Conservation (phyloP, 257 asterid species). For the Ilex aquifolium region DNA sequence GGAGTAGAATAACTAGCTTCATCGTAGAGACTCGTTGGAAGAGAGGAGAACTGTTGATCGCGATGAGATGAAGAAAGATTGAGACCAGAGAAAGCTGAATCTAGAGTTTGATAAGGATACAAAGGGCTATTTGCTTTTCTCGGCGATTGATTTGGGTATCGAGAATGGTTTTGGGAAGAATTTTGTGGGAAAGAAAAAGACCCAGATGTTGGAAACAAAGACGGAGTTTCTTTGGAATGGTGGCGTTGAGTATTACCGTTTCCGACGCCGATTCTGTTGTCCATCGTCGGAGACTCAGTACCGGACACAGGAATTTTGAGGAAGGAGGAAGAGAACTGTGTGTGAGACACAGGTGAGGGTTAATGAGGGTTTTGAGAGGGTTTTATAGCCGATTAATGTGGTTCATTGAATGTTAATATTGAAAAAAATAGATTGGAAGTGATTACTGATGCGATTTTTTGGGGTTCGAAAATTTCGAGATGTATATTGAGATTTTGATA, state of each 20-base stretch:
- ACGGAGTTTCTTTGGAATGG: no score
- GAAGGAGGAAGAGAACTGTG: conserved; percentile 1
- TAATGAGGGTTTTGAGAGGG: conserved; percentile 18
- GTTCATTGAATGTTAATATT: no score
- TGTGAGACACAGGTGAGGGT: conserved; percentile 1
- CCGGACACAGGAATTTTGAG: no score
- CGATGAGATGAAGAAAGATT: conserved; percentile 21
- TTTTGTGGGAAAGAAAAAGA: no score
- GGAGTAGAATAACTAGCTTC: conserved; percentile 3
- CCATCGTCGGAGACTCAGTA: conserved; percentile 30
- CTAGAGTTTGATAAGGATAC: conserved; percentile 23
- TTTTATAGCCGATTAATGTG: background rate
- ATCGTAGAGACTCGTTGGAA: conserved; percentile 6
- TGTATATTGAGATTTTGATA: no score
- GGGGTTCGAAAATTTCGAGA: no score
- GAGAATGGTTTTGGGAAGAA: no score
- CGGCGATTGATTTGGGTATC: background rate
- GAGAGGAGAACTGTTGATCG: conserved; percentile 14
- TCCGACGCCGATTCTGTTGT: conserved; percentile 7
- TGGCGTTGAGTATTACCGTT: no score
- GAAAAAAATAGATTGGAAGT: no score
- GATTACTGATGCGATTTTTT: no score
- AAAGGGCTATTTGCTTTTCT: no score
- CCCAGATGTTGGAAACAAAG: no score
- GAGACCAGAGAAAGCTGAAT: conserved; percentile 38